These are phyloP conservation scores for Stromatinia cepivora DNA, from an alignment of 2,329 filamentous ascomycete genomes.

Conservation along the genomic window DNA sequence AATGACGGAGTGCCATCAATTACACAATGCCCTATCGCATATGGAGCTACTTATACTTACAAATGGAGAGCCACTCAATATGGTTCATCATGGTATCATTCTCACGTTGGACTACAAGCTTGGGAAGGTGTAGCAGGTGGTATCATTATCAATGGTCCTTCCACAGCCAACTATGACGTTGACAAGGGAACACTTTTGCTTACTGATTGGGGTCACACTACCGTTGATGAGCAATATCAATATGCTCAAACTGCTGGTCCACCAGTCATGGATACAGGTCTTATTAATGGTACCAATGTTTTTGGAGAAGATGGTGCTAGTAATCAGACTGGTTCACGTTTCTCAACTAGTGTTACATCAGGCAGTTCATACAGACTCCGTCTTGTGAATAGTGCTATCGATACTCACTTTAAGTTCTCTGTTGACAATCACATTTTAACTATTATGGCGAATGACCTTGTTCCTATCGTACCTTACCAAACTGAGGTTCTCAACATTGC, in stretches of 20 bases:
- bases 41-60: conserved; percentile 27
- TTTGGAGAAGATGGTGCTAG: conserved; percentile 24
- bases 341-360: conserved; percentile 41
- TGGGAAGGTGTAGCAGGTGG: conserved; percentile 59
- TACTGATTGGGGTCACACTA: conserved; percentile 39
- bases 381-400: conserved; percentile 48
- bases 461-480: conserved; percentile 38
- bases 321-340: conserved; percentile 25
- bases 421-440: conserved; percentile 55
- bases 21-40: conserved; percentile 64
- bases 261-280: conserved; percentile 39
- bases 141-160: conserved; percentile 61
- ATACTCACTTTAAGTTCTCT: conserved; percentile 47
- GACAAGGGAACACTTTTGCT: conserved; percentile 56
- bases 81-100: conserved; percentile 61
- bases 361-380: conserved; percentile 48
- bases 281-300: conserved; percentile 35
- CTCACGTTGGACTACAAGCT: conserved; percentile 52
- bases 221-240: conserved; percentile 31
- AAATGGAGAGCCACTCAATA: conserved; percentile 31
- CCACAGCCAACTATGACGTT: conserved; percentile 58
- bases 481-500: conserved; percentile 55
- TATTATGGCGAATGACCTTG: conserved; percentile 62
- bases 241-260: conserved; percentile 29
- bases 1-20: conserved; percentile 48